Evolutionary conservation across 345 rosid species (phyloP).

Genomic region (Salix udensis): DNA sequence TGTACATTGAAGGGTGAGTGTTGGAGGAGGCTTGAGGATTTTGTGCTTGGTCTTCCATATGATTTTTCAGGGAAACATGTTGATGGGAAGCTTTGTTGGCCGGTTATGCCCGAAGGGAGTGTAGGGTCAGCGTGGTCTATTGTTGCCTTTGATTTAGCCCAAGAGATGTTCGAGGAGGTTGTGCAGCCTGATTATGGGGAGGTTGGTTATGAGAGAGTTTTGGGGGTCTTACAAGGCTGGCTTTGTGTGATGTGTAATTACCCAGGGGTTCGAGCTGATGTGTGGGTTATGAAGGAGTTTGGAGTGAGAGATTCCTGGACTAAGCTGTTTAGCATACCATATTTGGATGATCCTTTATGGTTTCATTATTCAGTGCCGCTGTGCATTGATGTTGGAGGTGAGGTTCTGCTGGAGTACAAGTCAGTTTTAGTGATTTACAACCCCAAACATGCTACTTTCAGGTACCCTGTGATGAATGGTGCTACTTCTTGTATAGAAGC

Average conservation of each 20-base stretch:
- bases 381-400: background rate
- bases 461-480: background rate
- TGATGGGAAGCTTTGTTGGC: slow-evolving; percentile 2
- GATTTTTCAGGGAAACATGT: slow-evolving; percentile 10
- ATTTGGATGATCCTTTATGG: background rate
- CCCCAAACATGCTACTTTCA: background rate
- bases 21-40: slow-evolving; percentile 7
- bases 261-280: background rate
- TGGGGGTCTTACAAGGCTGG: slow-evolving; percentile 5
- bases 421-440: background rate
- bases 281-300: slow-evolving; percentile 11
- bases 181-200: slow-evolving; percentile 10
- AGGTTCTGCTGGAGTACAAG: background rate
- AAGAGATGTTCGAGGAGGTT: slow-evolving; percentile 6
- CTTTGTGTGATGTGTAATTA: slow-evolving; percentile 4
- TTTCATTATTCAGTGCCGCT: background rate
- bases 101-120: background rate
- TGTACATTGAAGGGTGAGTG: background rate
- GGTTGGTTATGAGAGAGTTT: background rate
- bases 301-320: slow-evolving; percentile 13
- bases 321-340: slow-evolving; percentile 8
- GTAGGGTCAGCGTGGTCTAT: background rate
- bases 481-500: background rate
- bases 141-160: slow-evolving; percentile 11
- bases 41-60: slow-evolving; percentile 4